Percentiles rank a stretch among this genome's conserved stretches.
Evolutionary conservation across 176 grass and related monocot genomes (phyloP).

Genomic region (Melocanna baccifera): DNA sequence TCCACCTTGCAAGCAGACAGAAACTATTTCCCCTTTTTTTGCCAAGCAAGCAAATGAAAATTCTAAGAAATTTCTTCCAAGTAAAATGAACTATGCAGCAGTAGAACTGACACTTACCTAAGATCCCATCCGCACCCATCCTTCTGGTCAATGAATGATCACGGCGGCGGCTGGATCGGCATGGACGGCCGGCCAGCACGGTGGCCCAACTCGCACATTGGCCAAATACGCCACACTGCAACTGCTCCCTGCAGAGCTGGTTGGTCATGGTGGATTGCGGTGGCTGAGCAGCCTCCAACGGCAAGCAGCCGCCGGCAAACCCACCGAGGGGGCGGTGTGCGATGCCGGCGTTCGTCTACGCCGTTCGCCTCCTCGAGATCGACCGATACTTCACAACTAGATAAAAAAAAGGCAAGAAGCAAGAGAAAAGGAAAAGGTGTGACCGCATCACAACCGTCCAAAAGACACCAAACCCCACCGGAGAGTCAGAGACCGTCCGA

Average conservation of each 20-base stretch:
- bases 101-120: not conserved
- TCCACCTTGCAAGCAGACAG: not conserved
- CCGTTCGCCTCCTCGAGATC: not conserved
- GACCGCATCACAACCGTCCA: slow-evolving; percentile 13
- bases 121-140: not conserved
- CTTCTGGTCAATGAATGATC: not conserved
- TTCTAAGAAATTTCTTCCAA: not conserved
- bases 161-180: not conserved
- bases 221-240: not conserved
- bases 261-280: not conserved
- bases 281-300: not conserved
- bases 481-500: slow-evolving; percentile 14
- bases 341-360: not conserved
- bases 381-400: no score
- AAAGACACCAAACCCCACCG: not conserved
- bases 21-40: not conserved
- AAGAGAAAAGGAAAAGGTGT: not conserved
- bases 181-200: not conserved
- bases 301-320: not conserved
- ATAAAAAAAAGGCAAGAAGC: no score
- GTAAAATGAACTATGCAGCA: not conserved
- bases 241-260: not conserved
- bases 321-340: not conserved
- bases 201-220: not conserved
- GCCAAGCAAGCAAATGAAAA: not conserved